Percentiles rank a stretch among this genome's conserved stretches.
These are phyloP conservation scores for Monosporascus sp. DNA, from an alignment of 2,329 filamentous ascomycete species.

Conservation along the genomic window DNA sequence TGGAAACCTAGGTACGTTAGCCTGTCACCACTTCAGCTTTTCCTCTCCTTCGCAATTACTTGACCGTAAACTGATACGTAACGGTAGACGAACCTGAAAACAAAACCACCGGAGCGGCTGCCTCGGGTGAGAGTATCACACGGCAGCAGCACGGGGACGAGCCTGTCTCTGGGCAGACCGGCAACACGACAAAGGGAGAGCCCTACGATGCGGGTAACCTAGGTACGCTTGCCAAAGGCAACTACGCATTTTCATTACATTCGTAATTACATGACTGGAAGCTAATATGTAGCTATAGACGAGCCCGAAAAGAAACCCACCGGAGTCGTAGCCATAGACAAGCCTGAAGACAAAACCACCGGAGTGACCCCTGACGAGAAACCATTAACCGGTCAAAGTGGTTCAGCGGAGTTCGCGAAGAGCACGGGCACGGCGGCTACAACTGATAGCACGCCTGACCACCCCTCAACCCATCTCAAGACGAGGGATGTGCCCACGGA, in stretches of 20 bases:
- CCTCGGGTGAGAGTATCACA: constrained; percentile 30
- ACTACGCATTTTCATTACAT: background rate
- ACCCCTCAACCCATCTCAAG: constrained; percentile 22
- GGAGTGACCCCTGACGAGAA: constrained; percentile 1
- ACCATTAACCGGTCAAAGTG: background rate
- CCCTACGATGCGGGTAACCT: constrained; percentile 76
- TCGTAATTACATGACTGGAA: background rate
- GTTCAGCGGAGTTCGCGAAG: constrained; percentile 14
- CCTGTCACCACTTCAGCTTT: constrained; percentile 8
- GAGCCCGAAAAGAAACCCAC: constrained; percentile 10
- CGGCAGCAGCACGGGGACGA: constrained; percentile 44
- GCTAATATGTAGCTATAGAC: background rate
- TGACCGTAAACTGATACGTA: background rate
- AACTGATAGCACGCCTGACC: constrained; percentile 17
- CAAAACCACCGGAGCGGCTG: constrained; percentile 6
- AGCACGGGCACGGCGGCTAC: constrained; percentile 20
- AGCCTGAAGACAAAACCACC: constrained; percentile 10
- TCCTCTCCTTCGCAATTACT: background rate
- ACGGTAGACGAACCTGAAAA: constrained; percentile 4
- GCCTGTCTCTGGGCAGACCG: constrained; percentile 65
- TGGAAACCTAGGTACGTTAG: constrained; percentile 62
- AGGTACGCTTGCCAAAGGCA: constrained; percentile 39
- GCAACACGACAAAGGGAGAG: constrained; percentile 61
- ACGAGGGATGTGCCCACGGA: constrained; percentile 16
- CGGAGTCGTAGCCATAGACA: background rate